phyloP scores from a whole-genome alignment of 2,329 filamentous ascomycete species.

The Orbilia brochopaga region DNA sequence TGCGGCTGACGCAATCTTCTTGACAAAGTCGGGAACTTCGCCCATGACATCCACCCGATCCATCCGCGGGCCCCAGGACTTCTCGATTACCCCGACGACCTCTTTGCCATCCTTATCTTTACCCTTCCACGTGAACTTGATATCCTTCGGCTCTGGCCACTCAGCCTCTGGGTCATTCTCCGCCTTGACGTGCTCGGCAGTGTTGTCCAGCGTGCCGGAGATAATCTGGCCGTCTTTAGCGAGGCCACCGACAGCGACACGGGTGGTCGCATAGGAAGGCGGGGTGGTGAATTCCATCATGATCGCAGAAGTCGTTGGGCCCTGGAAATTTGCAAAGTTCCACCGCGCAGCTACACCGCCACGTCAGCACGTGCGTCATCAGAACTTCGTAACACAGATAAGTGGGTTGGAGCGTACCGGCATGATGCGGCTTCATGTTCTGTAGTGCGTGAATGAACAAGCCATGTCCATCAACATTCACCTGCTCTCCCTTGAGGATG shows the following conservation, averaged over 20 bases:
- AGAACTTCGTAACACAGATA: neutral
- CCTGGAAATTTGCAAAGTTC: slow-evolving; percentile 94
- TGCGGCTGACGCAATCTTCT: slow-evolving; percentile 85
- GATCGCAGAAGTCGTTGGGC: slow-evolving; percentile 81
- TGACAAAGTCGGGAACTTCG: slow-evolving; percentile 93
- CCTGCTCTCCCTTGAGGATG: slow-evolving; percentile 76
- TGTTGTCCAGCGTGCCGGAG: slow-evolving; percentile 68
- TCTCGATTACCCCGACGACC: slow-evolving; percentile 73
- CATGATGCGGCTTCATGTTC: slow-evolving; percentile 99
- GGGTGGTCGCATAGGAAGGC: slow-evolving; percentile 84
- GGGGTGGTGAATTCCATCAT: slow-evolving; percentile 98
- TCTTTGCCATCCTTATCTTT: slow-evolving; percentile 75
- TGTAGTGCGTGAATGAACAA: slow-evolving; percentile 86
- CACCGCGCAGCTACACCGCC: slow-evolving; percentile 71
- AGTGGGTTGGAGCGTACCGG: slow-evolving; percentile 63
- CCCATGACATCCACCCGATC: slow-evolving; percentile 96
- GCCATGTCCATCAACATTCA: slow-evolving; percentile 80
- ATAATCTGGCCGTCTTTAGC: slow-evolving; percentile 78
- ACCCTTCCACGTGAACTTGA: slow-evolving; percentile 74
- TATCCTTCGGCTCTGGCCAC: slow-evolving; percentile 83
- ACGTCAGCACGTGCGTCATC: slow-evolving; percentile 7
- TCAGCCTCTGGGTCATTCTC: slow-evolving; percentile 77
- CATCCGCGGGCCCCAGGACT: slow-evolving; percentile 70
- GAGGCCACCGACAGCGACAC: slow-evolving; percentile 81
- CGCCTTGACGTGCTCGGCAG: slow-evolving; percentile 71